Evolutionary conservation across 2,329 filamentous ascomycete genomes (phyloP).

Genomic region (Purpureocillium lavendulum): DNA sequence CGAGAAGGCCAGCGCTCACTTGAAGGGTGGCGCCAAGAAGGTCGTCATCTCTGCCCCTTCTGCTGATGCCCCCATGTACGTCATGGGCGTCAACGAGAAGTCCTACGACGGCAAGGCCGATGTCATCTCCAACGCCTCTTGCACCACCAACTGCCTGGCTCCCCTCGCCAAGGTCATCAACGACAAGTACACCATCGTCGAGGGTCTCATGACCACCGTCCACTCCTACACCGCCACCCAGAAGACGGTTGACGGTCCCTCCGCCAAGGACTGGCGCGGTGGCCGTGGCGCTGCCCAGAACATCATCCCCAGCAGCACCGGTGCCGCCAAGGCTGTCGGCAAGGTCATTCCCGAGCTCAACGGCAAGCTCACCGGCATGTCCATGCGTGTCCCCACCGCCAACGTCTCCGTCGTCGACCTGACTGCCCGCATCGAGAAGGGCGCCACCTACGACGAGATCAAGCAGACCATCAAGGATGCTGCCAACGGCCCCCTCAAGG

Average conservation of each 20-base stretch:
- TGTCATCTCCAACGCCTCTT: constrained; percentile 98
- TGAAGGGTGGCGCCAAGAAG: constrained; percentile 97
- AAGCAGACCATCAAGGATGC: constrained; percentile 86
- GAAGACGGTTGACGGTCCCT: constrained; percentile 98
- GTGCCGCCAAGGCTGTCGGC: constrained; percentile 99
- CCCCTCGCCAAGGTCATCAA: constrained; percentile 98
- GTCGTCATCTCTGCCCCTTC: constrained; percentile 89
- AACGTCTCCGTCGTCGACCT: constrained; percentile 99
- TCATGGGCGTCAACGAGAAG: constrained; percentile 98
- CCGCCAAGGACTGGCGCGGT: constrained; percentile 98
- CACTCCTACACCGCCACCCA: constrained; percentile 99
- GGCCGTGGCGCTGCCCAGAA: constrained; percentile 98
- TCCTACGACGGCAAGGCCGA: constrained; percentile 83
- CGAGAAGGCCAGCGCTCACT: constrained; percentile 89
- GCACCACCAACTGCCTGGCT: constrained; percentile 99
- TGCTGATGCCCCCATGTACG: constrained; percentile 98
- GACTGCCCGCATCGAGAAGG: constrained; percentile 90
- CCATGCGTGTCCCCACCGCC: constrained; percentile 96
- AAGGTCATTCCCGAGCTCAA: constrained; percentile 98
- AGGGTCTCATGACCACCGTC: constrained; percentile 99
- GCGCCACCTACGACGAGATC: constrained; percentile 81
- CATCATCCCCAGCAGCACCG: constrained; percentile 98
- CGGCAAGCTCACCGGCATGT: constrained; percentile 99
- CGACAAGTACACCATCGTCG: constrained; percentile 95
- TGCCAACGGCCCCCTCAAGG: constrained; percentile 76